Evolutionary conservation across 352 stramenopile genomes (phyloP), one percentile per base, ranked within the genome.

Genomic region (Globisporangium radiosum): DNA sequence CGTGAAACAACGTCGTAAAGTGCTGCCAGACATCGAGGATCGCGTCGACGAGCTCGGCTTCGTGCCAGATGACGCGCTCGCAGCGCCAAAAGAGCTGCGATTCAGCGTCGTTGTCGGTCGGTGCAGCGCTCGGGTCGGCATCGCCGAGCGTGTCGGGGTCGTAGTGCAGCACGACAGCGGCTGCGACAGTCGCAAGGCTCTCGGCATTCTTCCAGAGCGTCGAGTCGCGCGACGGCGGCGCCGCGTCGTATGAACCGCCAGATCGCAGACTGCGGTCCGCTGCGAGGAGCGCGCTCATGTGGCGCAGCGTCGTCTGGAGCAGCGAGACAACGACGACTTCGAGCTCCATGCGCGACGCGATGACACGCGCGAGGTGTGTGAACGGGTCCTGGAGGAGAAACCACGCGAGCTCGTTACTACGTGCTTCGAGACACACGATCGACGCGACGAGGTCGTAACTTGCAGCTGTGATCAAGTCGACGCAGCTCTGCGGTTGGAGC

Each of bases 21-120:
- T 91, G 82, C 63, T 94, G 84, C 84, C 84, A 94, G 38, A 92
- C 79, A 3, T 75, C 72, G 19, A 94, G 57, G 52, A 94, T 77
- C 38, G 81, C 71, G 48, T 94, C 82, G 7, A 90, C 77, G 5
- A 94, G 66, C 54, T 94, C 84, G 7, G 78, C 67, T 60, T 94
- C 84, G 51, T 90, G 73, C 73, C 71, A 85, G 54, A 90, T 81
- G 47, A 80, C 73, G 17, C 83, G 76, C 40, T 89, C 78, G 52
- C 81, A 90, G 50, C 80, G 87, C 84, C 84, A 94, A 57, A 88
- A 94, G 9, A 66, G 60, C 11, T 7, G 7, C 7, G 48, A 40
- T n/a, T 47, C 50, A 3, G 33, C 33, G 33, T 65, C 42, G 42
- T n/a, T 42, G 1, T 5, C 25, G 61, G 50, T 40, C 37, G 72